Conservation (phyloP, 352 stramenopile species). For the Globisporangium viniferum region DNA sequence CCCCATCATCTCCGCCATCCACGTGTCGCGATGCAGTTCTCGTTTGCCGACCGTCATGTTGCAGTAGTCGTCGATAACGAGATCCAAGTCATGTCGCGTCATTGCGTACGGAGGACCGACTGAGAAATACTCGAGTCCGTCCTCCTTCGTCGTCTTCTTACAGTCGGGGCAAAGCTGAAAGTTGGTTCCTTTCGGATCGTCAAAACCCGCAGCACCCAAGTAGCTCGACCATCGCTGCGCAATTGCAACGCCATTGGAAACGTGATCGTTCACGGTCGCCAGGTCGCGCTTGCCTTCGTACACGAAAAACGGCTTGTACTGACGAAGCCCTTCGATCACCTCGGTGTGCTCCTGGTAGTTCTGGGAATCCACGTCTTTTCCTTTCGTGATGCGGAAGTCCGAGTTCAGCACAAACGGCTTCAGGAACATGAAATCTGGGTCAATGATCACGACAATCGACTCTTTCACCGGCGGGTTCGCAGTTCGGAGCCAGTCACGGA, state of each 20-base stretch:
- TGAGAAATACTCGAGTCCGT: constrained; percentile 48
- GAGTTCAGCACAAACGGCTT: constrained; percentile 59
- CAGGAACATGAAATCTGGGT: constrained; percentile 76
- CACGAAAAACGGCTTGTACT: constrained; percentile 84
- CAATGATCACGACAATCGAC: constrained; percentile 55
- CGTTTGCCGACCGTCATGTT: constrained; percentile 51
- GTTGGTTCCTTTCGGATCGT: constrained; percentile 26
- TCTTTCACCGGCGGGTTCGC: constrained; percentile 65
- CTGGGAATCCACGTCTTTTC: constrained; percentile 49
- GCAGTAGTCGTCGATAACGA: constrained; percentile 65
- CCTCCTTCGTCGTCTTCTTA: constrained; percentile 28
- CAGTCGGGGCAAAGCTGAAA: constrained; percentile 55
- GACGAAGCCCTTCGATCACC: constrained; percentile 67
- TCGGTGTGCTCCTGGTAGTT: constrained; percentile 56
- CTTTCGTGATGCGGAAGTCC: constrained; percentile 47
- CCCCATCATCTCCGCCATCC: constrained; percentile 56
- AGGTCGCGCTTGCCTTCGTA: constrained; percentile 49
- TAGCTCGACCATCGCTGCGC: constrained; percentile 53
- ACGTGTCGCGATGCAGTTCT: constrained; percentile 31
- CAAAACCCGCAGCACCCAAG: constrained; percentile 30
- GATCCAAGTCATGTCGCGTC: constrained; percentile 44
- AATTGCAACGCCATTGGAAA: constrained; percentile 42
- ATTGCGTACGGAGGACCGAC: constrained; percentile 62
- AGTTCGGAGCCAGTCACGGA: constrained; percentile 66
- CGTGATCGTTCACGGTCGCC: constrained; percentile 34